Base-by-base conservation (phyloP, 129 eudicot genomes). In the Flaveria robusta region DNA sequence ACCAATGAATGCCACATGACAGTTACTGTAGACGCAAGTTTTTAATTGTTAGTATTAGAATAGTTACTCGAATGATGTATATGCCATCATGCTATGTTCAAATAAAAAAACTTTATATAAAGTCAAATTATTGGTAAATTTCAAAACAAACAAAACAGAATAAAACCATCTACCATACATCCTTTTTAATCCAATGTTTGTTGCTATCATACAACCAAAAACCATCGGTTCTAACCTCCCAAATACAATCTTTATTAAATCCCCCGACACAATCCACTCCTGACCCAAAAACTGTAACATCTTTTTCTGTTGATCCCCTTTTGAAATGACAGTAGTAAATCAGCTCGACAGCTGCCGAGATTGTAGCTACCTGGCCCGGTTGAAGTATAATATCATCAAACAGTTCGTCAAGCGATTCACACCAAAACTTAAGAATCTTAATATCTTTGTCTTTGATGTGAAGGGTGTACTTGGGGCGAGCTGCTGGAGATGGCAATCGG, bases 161-260 rank as follows among this genome's bases (percentile, higher is more conserved):
- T n/a, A 29, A 29, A 29, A 29, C 6, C 47, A 42, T 42, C 47
- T 73, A 73, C 77, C 77, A 73, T 19, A 18, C 52, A 20, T 39
- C 11, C 39, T 16, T 54, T 39, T 73, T 73, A 56, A n/a, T 23
- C 77, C 77, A 56, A 23, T 42, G 54, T 0, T 55, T 56, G 14
- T 56, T 56, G 37, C 2, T 22, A 56, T 42, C 66, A 22, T 37
- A 22, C 22, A 73, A 73, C 68, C 68, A 73, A 73, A 73, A 73
- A 56, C 68, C 77, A 13, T 73, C 22, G 20, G 5, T 1, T 56
- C 77, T 37, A 15, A 19, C 77, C 55, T 73, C 77, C 77, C 77
- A 73, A 13, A 42, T 73, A 56, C 77, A 73, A 55, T 54, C 65
- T 56, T 73, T 73, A 46, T 54, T 62, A 39, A 19, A 54, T 7